These are phyloP conservation scores for Plasmodium cynomolgi DNA, from an alignment of 169 alveolate species.

Conservation along the genomic window DNA sequence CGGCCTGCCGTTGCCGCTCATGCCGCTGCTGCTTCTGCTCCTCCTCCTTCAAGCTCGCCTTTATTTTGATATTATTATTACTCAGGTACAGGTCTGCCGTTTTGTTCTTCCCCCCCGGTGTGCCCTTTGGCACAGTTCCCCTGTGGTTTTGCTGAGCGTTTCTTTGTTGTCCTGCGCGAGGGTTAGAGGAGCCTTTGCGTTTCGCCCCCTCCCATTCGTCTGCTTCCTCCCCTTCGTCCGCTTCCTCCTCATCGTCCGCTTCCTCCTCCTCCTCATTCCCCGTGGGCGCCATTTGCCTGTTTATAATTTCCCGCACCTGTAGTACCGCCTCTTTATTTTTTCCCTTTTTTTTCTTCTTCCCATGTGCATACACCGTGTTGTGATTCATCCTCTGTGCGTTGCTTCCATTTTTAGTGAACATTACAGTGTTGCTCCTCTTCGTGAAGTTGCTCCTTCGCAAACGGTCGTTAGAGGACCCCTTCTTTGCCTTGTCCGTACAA, in stretches of 20 bases:
- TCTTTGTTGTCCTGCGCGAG: neutral
- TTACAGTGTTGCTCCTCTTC: neutral
- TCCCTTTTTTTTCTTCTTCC: slow-evolving; percentile 13
- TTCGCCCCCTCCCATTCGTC: neutral
- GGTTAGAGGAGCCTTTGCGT: neutral
- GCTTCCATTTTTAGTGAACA: neutral
- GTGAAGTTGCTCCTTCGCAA: neutral
- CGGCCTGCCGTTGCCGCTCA: too few relatives aligned
- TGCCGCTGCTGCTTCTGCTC: neutral
- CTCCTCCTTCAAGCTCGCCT: neutral
- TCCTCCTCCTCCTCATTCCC: neutral
- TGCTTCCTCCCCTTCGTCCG: neutral
- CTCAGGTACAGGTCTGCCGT: neutral
- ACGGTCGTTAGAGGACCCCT: neutral
- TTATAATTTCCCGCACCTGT: neutral
- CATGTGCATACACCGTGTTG: slow-evolving; percentile 1
- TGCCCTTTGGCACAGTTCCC: neutral
- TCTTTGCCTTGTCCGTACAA: neutral
- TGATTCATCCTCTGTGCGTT: neutral
- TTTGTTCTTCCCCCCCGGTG: neutral
- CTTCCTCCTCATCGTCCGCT: neutral
- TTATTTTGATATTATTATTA: slow-evolving; percentile 20
- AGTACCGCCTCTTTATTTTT: neutral
- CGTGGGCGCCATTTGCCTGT: neutral
- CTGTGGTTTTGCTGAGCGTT: neutral